Evolutionary conservation across 2,329 filamentous ascomycete species (phyloP).

Genomic region (Mycosphaerelloides madeirae): DNA sequence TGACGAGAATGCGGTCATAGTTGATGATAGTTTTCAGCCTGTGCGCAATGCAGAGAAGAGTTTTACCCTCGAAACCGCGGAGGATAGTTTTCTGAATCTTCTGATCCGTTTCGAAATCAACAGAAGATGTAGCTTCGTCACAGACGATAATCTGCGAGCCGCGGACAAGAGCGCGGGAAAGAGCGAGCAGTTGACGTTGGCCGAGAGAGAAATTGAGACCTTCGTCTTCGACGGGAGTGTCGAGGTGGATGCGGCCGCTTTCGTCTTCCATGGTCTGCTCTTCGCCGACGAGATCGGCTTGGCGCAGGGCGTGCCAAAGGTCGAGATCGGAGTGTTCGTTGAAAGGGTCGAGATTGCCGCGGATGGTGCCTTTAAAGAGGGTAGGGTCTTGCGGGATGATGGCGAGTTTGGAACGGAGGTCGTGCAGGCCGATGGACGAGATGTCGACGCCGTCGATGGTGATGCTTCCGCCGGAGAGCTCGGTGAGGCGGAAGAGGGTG

Average conservation of each 20-base stretch:
- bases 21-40: slow-evolving; percentile 82
- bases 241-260: slow-evolving; percentile 68
- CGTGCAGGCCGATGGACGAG: slow-evolving; percentile 66
- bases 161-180: slow-evolving; percentile 84
- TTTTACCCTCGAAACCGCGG: slow-evolving; percentile 77
- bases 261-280: slow-evolving; percentile 45
- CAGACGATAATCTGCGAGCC: slow-evolving; percentile 89
- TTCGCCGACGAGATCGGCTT: slow-evolving; percentile 64
- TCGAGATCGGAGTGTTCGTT: slow-evolving; percentile 70
- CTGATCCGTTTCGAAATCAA: slow-evolving; percentile 94
- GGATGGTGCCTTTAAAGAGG: slow-evolving; percentile 73
- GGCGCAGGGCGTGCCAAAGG: slow-evolving; percentile 71
- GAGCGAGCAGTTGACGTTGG: slow-evolving; percentile 90
- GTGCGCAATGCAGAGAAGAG: slow-evolving; percentile 88
- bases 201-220: slow-evolving; percentile 94
- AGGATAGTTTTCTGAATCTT: slow-evolving; percentile 92
- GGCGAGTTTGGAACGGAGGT: slow-evolving; percentile 65
- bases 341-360: slow-evolving; percentile 77
- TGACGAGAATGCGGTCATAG: slow-evolving; percentile 94
- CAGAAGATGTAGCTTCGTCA: slow-evolving; percentile 88
- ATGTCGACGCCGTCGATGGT: slow-evolving; percentile 55
- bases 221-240: slow-evolving; percentile 84
- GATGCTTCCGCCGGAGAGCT: slow-evolving; percentile 45
- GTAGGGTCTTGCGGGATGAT: slow-evolving; percentile 85
- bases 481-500: slow-evolving; percentile 67